Evolutionary conservation across 805 yeast species (phyloP).

Genomic region (Candida xyloterini): DNA sequence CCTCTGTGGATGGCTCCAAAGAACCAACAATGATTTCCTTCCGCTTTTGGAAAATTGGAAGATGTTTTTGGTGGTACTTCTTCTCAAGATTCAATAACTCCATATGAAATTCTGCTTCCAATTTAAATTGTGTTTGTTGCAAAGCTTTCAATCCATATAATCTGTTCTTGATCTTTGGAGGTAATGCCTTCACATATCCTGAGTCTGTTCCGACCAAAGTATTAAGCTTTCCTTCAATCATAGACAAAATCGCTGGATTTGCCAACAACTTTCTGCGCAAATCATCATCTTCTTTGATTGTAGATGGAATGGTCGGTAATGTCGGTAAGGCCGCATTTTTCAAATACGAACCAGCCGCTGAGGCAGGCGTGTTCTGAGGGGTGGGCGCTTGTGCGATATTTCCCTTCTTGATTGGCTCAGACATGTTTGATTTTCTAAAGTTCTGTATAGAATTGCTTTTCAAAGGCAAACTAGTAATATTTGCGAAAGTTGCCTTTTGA

Average conservation of each 20-base stretch:
- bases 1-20: conserved; percentile 73
- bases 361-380: conserved; percentile 97
- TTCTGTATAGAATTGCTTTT: not conserved
- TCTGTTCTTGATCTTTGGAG: conserved; percentile 68
- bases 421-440: conserved; percentile 43
- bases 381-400: conserved; percentile 93
- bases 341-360: conserved; percentile 71
- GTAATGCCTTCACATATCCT: conserved; percentile 79
- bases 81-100: conserved; percentile 85
- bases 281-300: conserved; percentile 69
- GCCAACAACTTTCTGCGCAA: conserved; percentile 44
- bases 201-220: conserved; percentile 80
- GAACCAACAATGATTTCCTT: conserved; percentile 68
- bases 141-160: conserved; percentile 78
- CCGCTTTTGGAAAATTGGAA: conserved; percentile 75
- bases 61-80: conserved; percentile 67
- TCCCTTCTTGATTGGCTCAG: conserved; percentile 82
- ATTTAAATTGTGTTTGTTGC: conserved; percentile 72
- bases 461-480: not conserved
- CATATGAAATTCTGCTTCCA: conserved; percentile 89
- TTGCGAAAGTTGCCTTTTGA: not conserved
- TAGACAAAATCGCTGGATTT: conserved; percentile 76
- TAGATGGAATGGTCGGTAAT: conserved; percentile 58
- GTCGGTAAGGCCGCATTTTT: conserved; percentile 58
- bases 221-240: conserved; percentile 88